Evolutionary conservation across 176 grass and related monocot genomes (phyloP), one percentile per base, ranked within the genome.

Genomic region (Leersia perrieri): DNA sequence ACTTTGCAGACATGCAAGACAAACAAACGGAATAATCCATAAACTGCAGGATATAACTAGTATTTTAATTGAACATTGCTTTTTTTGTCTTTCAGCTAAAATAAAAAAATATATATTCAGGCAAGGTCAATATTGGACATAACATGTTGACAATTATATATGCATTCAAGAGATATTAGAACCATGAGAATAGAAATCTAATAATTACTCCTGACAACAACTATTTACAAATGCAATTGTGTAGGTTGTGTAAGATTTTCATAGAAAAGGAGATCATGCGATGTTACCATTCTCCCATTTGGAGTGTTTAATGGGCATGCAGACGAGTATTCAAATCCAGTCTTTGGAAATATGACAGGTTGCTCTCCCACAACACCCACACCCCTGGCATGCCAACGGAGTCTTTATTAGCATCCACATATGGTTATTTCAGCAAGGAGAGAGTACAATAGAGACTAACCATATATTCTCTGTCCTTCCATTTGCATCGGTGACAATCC

Each of bases 401-500:
- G 27, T 61, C 35, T 33, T 33, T 73, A 36, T 86, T 63, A 78
- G 79, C 68, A 40, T 39, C 30, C 33, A 47, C 61, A 74, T 55
- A 63, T 15, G 2, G 31, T 2, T 60, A 33, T 70, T 39, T 51
- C 14, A 69, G 47, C 34, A 53, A 28, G 68, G 38, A 7, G 34
- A 29, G 2, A 36, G n/a, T 66, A 74, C 1, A 6, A 75, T 33
- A 81, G 70, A 60, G 22, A 89, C 89, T 79, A 60, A 89, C 92
- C 89, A 94, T 81, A 94, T 44, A 62, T 91, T 91, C 69, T 94
- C 92, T 0, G 92, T 91, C 87, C 80, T 86, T 71, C 92, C 92
- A 87, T 94, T 94, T 33, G 89, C 92, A 89, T 94, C 89, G 8
- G 89, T 91, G 49, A 94, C 72, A 81, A 94, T 91, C 92, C 92